Percentiles rank a stretch among this genome's conserved stretches.
Conservation (phyloP, 2,329 filamentous ascomycete species). For the Phyllosticta ampelicida region DNA sequence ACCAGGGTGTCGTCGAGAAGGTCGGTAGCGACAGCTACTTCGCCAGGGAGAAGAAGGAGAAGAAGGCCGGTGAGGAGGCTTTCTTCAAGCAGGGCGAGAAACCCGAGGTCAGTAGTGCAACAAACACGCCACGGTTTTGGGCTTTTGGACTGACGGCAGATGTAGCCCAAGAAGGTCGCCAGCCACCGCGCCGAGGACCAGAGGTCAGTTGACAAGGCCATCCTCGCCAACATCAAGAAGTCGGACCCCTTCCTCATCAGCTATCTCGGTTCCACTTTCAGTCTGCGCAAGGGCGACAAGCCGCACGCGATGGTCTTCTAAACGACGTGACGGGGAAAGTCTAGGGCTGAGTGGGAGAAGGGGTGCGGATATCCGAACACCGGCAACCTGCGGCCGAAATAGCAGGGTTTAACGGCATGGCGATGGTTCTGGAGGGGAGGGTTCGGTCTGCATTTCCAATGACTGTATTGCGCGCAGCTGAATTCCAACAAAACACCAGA, state of each 20-base stretch:
- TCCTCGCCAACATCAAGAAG: conserved; percentile 97
- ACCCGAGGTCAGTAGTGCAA: conserved; percentile 61
- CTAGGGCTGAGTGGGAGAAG: conserved; percentile 9
- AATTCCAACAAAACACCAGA: conserved; percentile 24
- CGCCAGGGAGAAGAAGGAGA: conserved; percentile 84
- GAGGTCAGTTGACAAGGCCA: conserved; percentile 95
- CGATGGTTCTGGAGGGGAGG: conserved; percentile 29
- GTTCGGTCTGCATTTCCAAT: conserved; percentile 30
- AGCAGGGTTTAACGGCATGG: conserved; percentile 23
- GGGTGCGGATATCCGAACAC: conserved; percentile 30
- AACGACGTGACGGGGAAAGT: conserved; percentile 15
- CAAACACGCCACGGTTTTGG: neutral
- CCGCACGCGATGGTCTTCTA: conserved; percentile 99
- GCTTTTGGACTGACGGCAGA: conserved; percentile 15
- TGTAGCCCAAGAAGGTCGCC: conserved; percentile 89
- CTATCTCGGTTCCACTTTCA: conserved; percentile 95
- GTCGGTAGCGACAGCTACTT: conserved; percentile 80
- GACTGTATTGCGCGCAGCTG: conserved; percentile 31
- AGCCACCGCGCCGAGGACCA: conserved; percentile 92
- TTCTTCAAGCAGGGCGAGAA: conserved; percentile 99
- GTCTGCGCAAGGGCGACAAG: conserved; percentile 98
- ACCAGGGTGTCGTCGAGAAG: conserved; percentile 64
- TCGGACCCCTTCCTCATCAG: conserved; percentile 72
- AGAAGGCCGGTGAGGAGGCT: conserved; percentile 94
- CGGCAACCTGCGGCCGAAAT: conserved; percentile 30